Conservation (phyloP, 768 basidiomycete genomes). For the Tephrocybe sp. region DNA sequence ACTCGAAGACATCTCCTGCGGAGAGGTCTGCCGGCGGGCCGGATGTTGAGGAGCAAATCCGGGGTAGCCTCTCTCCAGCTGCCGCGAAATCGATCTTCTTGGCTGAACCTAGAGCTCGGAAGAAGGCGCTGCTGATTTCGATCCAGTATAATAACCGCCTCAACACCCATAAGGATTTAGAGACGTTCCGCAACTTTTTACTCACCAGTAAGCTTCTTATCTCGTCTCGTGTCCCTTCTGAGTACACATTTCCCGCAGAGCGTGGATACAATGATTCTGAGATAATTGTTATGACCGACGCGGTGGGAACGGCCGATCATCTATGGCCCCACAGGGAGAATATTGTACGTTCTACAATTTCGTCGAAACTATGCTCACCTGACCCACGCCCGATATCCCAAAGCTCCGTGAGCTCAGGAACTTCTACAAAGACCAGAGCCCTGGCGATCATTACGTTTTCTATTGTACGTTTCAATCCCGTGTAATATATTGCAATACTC, state of each 20-base stretch:
- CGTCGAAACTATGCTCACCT: no score
- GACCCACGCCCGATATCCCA: no score
- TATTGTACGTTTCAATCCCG: background rate
- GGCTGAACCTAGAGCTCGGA: background rate
- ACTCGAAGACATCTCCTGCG: no score
- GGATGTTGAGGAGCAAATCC: no score
- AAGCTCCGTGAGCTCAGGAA: background rate
- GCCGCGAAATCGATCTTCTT: no score
- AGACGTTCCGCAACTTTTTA: background rate
- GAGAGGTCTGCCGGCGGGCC: no score
- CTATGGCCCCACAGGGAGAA: background rate
- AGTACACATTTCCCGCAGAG: background rate
- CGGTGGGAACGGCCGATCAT: background rate
- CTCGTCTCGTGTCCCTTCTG: no score
- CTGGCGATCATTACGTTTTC: background rate
- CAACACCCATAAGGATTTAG: background rate
- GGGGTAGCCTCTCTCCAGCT: no score
- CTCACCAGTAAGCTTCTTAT: background rate
- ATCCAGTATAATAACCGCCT: background rate
- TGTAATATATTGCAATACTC: no score
- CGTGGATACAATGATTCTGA: background rate
- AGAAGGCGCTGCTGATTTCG: background rate
- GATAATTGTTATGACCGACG: background rate
- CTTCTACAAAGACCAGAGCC: background rate
- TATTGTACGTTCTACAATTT: background rate